Base-by-base conservation (phyloP, 164 flowering plant genomes). In the Stephania cephalantha region DNA sequence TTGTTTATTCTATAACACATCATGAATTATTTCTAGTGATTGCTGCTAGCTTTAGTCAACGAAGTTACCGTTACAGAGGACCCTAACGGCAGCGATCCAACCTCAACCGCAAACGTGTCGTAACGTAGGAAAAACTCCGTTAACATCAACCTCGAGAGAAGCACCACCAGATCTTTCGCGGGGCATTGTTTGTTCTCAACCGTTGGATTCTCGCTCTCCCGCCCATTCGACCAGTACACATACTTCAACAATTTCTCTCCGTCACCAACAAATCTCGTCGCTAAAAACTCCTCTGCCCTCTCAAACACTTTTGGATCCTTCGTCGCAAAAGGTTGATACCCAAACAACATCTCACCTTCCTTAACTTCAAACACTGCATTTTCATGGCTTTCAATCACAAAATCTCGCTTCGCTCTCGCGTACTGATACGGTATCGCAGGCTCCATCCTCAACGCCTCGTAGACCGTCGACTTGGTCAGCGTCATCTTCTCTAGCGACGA, bases 361-460 rank as follows among this genome's bases (percentile, higher is more conserved):
- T 87, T 85, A 74, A 90, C 80, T 78, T 83, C 61, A 72, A 73
- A 90, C 0, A 79, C 61, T 0, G 90, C 83, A 2, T 35, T 35
- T 35, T 85, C 90, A 42, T 90, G 92, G 74, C 82, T 84, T 3
- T 72, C 61, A 68, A 90, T 55, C 30, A 85, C 75, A n/a, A 87
- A 15, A 73, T 90, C 89, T 65, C 79, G 72, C 80, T 77, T 87
- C 0, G 92, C 94, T 53, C 72, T 83, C 0, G 79, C 91, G 76
- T 83, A 87, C 76, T 90, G 94, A 53, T 77, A 79, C 17, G 82
- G 80, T 2, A 90, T 89, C 12, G 90, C 87, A 1, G 92, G 94
- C 10, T 87, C 89, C 5, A 90, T 84, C 73, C 82, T 53, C 6
- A 80, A 67, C 11, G 73, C 79, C 63, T 80, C 80, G 65, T 80